Evolutionary conservation across 2,329 filamentous ascomycete species (phyloP).

Genomic region (Colletotrichum sp.): DNA sequence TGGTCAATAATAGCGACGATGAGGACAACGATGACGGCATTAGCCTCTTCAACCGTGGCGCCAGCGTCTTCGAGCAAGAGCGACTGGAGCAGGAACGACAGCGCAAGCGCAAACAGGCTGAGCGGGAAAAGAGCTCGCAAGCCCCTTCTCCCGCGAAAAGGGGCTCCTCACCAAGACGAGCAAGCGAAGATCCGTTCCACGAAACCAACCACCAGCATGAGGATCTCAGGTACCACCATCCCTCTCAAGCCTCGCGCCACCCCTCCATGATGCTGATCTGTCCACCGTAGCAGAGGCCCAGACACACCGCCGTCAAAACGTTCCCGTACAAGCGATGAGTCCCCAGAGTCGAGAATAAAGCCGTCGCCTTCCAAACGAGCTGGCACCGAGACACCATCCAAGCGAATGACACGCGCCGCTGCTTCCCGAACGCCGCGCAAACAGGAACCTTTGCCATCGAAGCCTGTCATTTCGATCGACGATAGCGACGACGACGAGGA

Average conservation of each 20-base stretch:
- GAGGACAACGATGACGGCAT: slow-evolving; percentile 44
- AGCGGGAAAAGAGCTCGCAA: slow-evolving; percentile 15
- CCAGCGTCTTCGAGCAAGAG: slow-evolving; percentile 52
- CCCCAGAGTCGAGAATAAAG: slow-evolving; percentile 9
- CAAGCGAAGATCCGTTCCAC: slow-evolving; percentile 13
- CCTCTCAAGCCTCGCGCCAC: not conserved
- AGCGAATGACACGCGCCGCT: slow-evolving; percentile 2
- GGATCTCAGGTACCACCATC: not conserved
- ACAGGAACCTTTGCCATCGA: slow-evolving; percentile 2
- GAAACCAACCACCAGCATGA: slow-evolving; percentile 27
- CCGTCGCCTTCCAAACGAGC: not conserved
- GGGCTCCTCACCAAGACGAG: not conserved
- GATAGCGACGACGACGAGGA: slow-evolving; percentile 25
- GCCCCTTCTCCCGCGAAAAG: not conserved
- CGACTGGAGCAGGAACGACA: slow-evolving; percentile 37
- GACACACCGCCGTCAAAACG: slow-evolving; percentile 44
- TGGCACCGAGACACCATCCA: slow-evolving; percentile 11
- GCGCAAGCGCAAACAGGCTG: slow-evolving; percentile 18
- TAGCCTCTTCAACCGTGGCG: slow-evolving; percentile 55
- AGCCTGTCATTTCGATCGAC: slow-evolving; percentile 25
- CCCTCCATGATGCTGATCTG: slow-evolving; percentile 20
- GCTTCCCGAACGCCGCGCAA: slow-evolving; percentile 17
- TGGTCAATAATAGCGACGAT: slow-evolving; percentile 19
- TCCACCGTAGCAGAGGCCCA: slow-evolving; percentile 27
- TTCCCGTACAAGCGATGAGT: slow-evolving; percentile 26